Percentiles rank a stretch among this genome's conserved stretches.
Evolutionary conservation across 2,329 filamentous ascomycete species (phyloP).

Genomic region (Ophiocordyceps camponoti-saundersi): DNA sequence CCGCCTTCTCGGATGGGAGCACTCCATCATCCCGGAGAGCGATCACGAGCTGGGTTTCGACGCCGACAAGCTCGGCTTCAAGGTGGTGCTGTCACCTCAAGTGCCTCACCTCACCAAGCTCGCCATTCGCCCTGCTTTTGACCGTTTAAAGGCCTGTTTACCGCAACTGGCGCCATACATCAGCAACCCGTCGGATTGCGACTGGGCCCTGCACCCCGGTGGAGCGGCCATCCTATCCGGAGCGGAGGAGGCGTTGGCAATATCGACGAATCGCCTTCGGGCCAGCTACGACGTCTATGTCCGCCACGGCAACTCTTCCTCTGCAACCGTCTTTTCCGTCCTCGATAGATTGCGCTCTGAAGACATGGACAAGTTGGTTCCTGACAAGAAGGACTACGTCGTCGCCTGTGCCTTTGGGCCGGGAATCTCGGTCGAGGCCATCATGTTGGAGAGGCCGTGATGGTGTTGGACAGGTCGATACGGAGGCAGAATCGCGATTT

Average conservation of each 20-base stretch:
- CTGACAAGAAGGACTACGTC: slow-evolving; percentile 35
- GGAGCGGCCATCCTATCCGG: slow-evolving; percentile 49
- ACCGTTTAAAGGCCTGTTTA: slow-evolving; percentile 31
- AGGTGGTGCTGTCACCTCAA: slow-evolving; percentile 44
- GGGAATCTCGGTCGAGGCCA: slow-evolving; percentile 52
- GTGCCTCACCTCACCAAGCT: slow-evolving; percentile 39
- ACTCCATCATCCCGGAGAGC: slow-evolving; percentile 43
- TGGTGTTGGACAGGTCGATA: too few species aligned
- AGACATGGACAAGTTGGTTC: slow-evolving; percentile 35
- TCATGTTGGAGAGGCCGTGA: slow-evolving; percentile 34
- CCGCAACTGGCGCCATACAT: slow-evolving; percentile 26
- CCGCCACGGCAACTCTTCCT: slow-evolving; percentile 51
- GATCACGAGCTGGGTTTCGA: slow-evolving; percentile 48
- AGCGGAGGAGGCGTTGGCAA: slow-evolving; percentile 36
- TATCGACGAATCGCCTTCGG: slow-evolving; percentile 42
- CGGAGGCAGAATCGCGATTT: too few species aligned
- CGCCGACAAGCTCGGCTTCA: slow-evolving; percentile 45
- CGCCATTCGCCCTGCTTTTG: slow-evolving; percentile 35
- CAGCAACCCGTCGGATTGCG: slow-evolving; percentile 37
- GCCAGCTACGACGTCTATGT: slow-evolving; percentile 56
- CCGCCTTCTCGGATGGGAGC: slow-evolving; percentile 48
- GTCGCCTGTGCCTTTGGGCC: slow-evolving; percentile 55
- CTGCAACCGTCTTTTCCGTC: slow-evolving; percentile 52
- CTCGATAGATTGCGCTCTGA: slow-evolving; percentile 41
- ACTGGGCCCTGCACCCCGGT: slow-evolving; percentile 60